phyloP scores from a whole-genome alignment of 805 yeast genomes.

The Clavispora carvajalis region DNA sequence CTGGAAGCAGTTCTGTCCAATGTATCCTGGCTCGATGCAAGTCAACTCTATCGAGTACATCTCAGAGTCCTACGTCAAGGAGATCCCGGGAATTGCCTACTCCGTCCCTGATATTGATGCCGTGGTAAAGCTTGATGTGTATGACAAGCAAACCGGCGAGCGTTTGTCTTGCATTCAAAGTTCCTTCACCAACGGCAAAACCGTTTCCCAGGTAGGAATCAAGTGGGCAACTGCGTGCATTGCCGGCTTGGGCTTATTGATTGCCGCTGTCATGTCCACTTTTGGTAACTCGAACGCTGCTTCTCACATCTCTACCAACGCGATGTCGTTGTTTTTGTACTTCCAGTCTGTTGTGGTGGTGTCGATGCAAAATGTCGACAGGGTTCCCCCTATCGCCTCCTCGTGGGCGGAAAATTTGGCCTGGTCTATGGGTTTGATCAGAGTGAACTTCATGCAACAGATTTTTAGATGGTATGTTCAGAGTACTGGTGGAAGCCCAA shows the following conservation, averaged over 20 bases:
- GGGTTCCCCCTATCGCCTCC: conserved; percentile 87
- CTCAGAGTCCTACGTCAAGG: conserved; percentile 40
- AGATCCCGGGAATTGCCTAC: conserved; percentile 81
- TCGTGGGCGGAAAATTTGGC: conserved; percentile 90
- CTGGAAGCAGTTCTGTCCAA: conserved; percentile 88
- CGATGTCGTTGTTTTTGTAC: conserved; percentile 76
- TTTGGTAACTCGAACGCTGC: conserved; percentile 89
- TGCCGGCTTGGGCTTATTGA: conserved; percentile 80
- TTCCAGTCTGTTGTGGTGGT: conserved; percentile 86
- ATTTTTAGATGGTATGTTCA: conserved; percentile 82
- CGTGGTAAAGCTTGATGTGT: conserved; percentile 52
- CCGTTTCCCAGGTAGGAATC: conserved; percentile 63
- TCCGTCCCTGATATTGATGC: conserved; percentile 86
- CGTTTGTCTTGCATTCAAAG: conserved; percentile 72
- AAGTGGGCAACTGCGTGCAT: conserved; percentile 93
- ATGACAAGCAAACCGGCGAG: conserved; percentile 36
- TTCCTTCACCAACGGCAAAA: conserved; percentile 68
- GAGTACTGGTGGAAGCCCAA: conserved; percentile 84
- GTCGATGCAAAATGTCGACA: conserved; percentile 77
- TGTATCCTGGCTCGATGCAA: conserved; percentile 76
- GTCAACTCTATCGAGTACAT: conserved; percentile 66
- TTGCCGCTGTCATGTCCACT: conserved; percentile 76
- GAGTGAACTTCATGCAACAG: conserved; percentile 75
- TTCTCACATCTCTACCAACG: conserved; percentile 80
- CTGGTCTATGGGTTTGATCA: conserved; percentile 92